These are phyloP conservation scores for Cladosporium velox DNA, from an alignment of 2,329 filamentous ascomycete genomes.

Conservation along the genomic window DNA sequence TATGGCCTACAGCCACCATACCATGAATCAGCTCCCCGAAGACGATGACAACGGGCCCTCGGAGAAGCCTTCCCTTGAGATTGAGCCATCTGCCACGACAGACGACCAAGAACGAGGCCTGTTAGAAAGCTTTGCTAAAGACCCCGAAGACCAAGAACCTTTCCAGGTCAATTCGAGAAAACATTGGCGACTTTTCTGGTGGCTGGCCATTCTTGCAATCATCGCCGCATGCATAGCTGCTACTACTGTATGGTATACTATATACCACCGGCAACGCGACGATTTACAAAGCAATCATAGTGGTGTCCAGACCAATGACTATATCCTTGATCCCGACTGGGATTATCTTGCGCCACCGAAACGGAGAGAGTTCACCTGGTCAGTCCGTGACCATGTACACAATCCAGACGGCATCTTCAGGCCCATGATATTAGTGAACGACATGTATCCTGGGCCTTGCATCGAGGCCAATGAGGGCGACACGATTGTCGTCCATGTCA, in stretches of 20 bases:
- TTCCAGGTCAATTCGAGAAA: neutral
- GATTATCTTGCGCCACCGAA: slow-evolving; percentile 52
- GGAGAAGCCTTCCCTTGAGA: neutral
- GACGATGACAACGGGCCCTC: neutral
- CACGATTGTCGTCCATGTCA: slow-evolving; percentile 64
- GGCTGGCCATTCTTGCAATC: neutral
- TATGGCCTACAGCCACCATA: neutral
- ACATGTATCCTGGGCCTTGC: slow-evolving; percentile 43
- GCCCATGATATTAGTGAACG: slow-evolving; percentile 46
- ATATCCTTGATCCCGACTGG: slow-evolving; percentile 61
- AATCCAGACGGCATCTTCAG: slow-evolving; percentile 59
- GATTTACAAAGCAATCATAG: neutral
- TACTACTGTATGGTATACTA: neutral
- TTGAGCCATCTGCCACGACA: neutral
- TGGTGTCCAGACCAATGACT: slow-evolving; percentile 47
- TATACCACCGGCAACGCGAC: neutral
- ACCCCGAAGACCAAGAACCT: neutral
- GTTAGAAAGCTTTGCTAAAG: neutral
- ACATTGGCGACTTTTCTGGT: neutral
- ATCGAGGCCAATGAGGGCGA: slow-evolving; percentile 61
- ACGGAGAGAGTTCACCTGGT: slow-evolving; percentile 62
- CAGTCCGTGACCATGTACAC: slow-evolving; percentile 57
- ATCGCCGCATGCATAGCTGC: neutral
- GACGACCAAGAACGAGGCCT: slow-evolving; percentile 5
- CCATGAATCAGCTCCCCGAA: neutral